phyloP scores from a whole-genome alignment of 345 rosid genomes.

The Alliaria petiolata region DNA sequence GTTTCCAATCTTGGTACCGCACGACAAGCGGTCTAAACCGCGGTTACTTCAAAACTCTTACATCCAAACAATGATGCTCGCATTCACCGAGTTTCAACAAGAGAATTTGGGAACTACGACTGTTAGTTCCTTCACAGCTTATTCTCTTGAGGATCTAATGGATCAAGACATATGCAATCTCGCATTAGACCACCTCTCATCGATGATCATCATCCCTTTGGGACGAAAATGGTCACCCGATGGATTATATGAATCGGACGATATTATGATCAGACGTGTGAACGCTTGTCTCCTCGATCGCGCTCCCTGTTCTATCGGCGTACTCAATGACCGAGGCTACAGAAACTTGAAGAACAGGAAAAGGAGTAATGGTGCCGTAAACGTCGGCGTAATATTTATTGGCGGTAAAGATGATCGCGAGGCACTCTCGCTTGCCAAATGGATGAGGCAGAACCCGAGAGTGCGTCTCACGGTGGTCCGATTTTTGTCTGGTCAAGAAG shows the following conservation, averaged over 20 bases:
- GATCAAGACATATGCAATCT: constrained; percentile 48
- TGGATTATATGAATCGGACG: constrained; percentile 34
- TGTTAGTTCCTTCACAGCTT: constrained; percentile 34
- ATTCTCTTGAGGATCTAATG: constrained; percentile 44
- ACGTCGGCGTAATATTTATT: constrained; percentile 42
- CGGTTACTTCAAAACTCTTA: constrained; percentile 18
- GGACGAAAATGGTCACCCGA: constrained; percentile 42
- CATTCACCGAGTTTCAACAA: constrained; percentile 34
- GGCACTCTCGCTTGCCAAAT: constrained; percentile 42
- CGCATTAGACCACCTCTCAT: constrained; percentile 39
- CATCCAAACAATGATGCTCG: constrained; percentile 32
- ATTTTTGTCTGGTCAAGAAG: constrained; percentile 9
- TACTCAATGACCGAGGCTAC: constrained; percentile 24
- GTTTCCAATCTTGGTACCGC: constrained; percentile 47
- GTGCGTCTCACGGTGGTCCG: constrained; percentile 34
- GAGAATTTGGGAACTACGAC: constrained; percentile 15
- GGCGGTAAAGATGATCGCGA: constrained; percentile 70
- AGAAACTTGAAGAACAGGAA: neutral
- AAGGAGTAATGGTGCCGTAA: neutral
- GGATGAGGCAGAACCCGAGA: constrained; percentile 37
- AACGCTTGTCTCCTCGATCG: constrained; percentile 21
- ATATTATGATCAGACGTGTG: constrained; percentile 17
- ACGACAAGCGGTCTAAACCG: constrained; percentile 27
- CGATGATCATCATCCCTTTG: constrained; percentile 46
- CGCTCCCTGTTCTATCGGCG: constrained; percentile 30